Base-by-base conservation (phyloP, 345 rosid species). In the Linum usitatissimum region DNA sequence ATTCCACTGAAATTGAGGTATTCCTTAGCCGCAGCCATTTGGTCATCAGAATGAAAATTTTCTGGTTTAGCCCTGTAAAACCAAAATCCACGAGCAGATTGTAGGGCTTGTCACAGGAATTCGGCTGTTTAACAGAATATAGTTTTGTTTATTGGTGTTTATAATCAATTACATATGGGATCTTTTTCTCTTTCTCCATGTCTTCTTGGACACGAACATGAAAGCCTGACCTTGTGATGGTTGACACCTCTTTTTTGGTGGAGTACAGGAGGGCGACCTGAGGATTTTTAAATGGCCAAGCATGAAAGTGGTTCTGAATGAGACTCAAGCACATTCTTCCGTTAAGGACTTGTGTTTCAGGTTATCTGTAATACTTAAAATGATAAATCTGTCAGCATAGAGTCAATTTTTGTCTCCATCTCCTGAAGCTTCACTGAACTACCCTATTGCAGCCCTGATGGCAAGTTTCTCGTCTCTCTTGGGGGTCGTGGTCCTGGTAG, bases 271-370 rank as follows among this genome's bases (percentile, higher is more conserved):
- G 78, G 99, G 99, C 58, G 78, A 67, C 70, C 76, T 93, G 75
- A 83, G 90, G 71, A 76, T 87, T 77, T 86, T 87, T 75, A 81
- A 84, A 73, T 93, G 99, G 99, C 96, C 96, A 63, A 74, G 90
- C 79, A 81, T 93, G 96, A 84, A 80, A 42, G 71, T 61, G 17
- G 71, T 82, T 73, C 77, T 88, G 39, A 63, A 85, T 36, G 88
- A 86, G 75, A 79, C 75, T 61, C 53, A 88, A 72, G 89, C 87
- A 64, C 95, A 84, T 79, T 14, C 79, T 34, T 76, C 87, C 10
- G 70, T 86, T 13, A 86, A 85, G 72, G 81, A 82, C 80, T 65
- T 87, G 59, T 76, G 80, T 75, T 90, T 94, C 86, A 90, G 99
- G 99, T 92, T 34, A 59, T 62, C 51, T 45, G 36, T 63, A 54